phyloP scores from a whole-genome alignment of 306 rosid genomes.

The Hippophae rhamnoides region DNA sequence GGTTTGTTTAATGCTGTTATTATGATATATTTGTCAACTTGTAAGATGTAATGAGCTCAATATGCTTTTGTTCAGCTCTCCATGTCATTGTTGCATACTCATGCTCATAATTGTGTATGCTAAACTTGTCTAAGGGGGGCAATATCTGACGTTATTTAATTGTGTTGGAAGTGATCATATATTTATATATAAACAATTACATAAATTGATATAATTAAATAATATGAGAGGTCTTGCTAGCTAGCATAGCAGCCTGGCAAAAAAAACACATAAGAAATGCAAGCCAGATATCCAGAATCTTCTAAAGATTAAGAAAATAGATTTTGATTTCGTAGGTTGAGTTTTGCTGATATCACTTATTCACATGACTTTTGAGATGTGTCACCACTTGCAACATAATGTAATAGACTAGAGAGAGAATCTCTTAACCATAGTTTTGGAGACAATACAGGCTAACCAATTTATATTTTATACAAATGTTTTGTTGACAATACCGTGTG shows the following conservation, averaged over 20 bases:
- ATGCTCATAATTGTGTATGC: too few relatives aligned
- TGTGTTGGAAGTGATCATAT: too few relatives aligned
- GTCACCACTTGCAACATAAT: conserved; percentile 1
- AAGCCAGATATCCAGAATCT: too few relatives aligned
- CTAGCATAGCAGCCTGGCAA: too few relatives aligned
- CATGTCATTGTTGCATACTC: too few relatives aligned
- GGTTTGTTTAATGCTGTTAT: conserved; percentile 27
- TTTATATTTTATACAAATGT: background rate
- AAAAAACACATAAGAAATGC: too few relatives aligned
- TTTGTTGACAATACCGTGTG: background rate
- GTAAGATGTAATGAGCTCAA: background rate
- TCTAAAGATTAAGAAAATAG: background rate
- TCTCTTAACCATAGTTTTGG: background rate
- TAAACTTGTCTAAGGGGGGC: too few relatives aligned
- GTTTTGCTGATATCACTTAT: conserved; percentile 11
- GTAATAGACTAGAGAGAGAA: background rate
- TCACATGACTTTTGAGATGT: background rate
- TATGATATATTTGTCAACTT: conserved; percentile 18
- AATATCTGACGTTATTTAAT: too few relatives aligned
- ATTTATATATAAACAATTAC: too few relatives aligned
- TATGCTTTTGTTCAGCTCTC: background rate
- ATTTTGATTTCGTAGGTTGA: background rate
- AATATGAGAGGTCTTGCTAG: too few relatives aligned
- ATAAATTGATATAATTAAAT: too few relatives aligned
- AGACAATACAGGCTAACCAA: conserved; percentile 14